A percentile compares a stretch with the other conserved stretches of the same genome.
Conservation (phyloP, 768 basidiomycete genomes). For the Termitomyces sp. region DNA sequence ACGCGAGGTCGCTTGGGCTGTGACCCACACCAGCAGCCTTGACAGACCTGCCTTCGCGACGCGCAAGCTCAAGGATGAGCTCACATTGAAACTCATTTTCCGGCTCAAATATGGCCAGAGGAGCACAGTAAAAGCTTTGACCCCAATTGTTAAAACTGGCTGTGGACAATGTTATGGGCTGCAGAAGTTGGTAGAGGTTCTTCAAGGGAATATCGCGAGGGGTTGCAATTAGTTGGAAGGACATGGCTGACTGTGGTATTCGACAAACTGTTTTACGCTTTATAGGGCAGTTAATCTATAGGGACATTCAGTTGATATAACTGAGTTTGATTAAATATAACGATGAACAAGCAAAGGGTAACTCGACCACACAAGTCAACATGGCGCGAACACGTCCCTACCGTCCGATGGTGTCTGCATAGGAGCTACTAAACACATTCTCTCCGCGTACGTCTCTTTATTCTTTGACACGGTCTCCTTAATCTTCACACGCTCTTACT, state of each 20-base stretch:
- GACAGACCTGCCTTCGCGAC: slow-evolving; percentile 65
- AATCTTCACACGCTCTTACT: too few species aligned
- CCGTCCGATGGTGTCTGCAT: too few species aligned
- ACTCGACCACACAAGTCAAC: too few species aligned
- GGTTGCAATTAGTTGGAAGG: slow-evolving; percentile 29
- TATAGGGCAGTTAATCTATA: too few species aligned
- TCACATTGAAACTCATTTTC: slow-evolving; percentile 64
- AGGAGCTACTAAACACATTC: too few species aligned
- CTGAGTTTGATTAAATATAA: too few species aligned
- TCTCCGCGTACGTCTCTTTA: too few species aligned
- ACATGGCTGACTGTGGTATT: slow-evolving; percentile 30
- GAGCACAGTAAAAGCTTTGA: slow-evolving; percentile 66
- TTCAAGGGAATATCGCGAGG: slow-evolving; percentile 39
- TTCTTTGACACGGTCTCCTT: too few species aligned
- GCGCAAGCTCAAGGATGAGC: slow-evolving; percentile 77
- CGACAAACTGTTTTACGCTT: slow-evolving; percentile 32
- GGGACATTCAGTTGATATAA: too few species aligned
- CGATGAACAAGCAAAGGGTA: too few species aligned
- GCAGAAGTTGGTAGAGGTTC: slow-evolving; percentile 50
- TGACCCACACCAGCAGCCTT: slow-evolving; percentile 90
- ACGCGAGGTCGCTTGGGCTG: slow-evolving; percentile 90
- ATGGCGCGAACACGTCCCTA: too few species aligned
- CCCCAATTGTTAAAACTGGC: slow-evolving; percentile 85
- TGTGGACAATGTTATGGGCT: slow-evolving; percentile 46
- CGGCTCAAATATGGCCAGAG: slow-evolving; percentile 75